Evolutionary conservation across 495 filamentous ascomycete species (phyloP), one percentile per base, ranked within the genome.

Genomic region (Aspergillus cavernicola): DNA sequence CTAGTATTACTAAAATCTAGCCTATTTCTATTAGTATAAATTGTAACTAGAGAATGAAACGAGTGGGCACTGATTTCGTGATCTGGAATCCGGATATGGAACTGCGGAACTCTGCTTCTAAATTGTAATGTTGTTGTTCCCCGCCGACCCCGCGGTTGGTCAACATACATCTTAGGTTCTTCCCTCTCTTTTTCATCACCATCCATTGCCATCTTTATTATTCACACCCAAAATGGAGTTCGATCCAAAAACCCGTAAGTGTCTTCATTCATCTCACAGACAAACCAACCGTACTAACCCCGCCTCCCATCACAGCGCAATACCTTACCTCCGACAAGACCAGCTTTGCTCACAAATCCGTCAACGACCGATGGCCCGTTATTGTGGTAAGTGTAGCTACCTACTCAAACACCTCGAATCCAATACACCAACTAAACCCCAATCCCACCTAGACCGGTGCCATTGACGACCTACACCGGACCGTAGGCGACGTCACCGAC

Each of bases 401-500:
- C 15, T 2, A 4, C 22, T 16, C 13, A 31, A 41, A 37, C 40
- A 6, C n/a, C 35, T 13, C 18, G 9, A 33, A 28, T 33, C 31
- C 23, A 16, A 31, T 18, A 35, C n/a, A n/a, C n/a, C n/a, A n/a
- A n/a, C 19, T 23, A 36, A 20, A 15, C 6, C 22, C 16, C 28
- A 40, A 11, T 16, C 7, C n/a, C 13, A 16, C 37, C n/a, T 60
- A 97, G 92, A 97, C 93, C 15, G 84, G 90, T 67, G 91, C 88
- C 23, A 96, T 98, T 66, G 92, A 97, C 66, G 91, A 97, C 66
- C 78, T 92, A 18, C 91, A 96, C 70, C 87, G 87, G 4, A 80
- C 87, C 16, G 84, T 90, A 0, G 55, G 48, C 32, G 51, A 67
- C 29, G 77, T 77, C 18, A 72, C 75, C 23, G 78, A 79, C 19